Base-by-base conservation (phyloP, 139 green algal species). In the Gonium pectorale region DNA sequence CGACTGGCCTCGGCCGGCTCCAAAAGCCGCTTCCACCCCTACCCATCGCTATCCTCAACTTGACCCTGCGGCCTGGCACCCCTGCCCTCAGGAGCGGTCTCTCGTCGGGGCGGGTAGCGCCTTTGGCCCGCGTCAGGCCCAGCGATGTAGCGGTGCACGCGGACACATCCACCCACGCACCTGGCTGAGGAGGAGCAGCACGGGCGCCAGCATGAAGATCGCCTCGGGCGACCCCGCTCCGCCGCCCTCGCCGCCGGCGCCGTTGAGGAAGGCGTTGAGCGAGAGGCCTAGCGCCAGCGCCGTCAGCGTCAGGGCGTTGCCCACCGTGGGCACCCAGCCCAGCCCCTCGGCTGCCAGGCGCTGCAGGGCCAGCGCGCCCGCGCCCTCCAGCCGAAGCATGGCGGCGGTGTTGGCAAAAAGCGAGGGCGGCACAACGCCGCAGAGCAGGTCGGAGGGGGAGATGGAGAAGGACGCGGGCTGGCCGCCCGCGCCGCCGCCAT, bases 181-280 rank as follows among this genome's bases (percentile, higher is more conserved):
- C 49, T 93, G 92, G 63, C 79, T 93, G 7, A 98, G 90, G 67
- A 98, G 92, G 68, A 98, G 90, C 86, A 98, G 93, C 46, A 97
- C 69, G 5, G 96, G 95, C 27, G 92, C 90, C 29, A 97, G 80
- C 79, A 96, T 89, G 72, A 98, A 88, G 67, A 96, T 88, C 33
- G 88, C 92, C 67, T 93, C 91, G 5, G 92, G 88, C 0, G 69
- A 44, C 51, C 78, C 78, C 71, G 69, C 0, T 41, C 26, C 66
- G 86, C 49, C 49, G 13, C 49, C 49, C 17, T 17, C 49, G 49
- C 49, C 49, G 49, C 49, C 17, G 49, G 13, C 44, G 4, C 86
- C 81, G 67, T 80, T 86, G 35, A 94, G 80, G 51, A 87, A 71
- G 22, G 24, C 27, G 86, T 95, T 97, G 71, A 99, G 91, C 8